A percentile compares a stretch with the other conserved stretches of the same genome.
These are phyloP conservation scores for Fraxinus anomala DNA, from an alignment of 257 asterid species.

Conservation along the genomic window DNA sequence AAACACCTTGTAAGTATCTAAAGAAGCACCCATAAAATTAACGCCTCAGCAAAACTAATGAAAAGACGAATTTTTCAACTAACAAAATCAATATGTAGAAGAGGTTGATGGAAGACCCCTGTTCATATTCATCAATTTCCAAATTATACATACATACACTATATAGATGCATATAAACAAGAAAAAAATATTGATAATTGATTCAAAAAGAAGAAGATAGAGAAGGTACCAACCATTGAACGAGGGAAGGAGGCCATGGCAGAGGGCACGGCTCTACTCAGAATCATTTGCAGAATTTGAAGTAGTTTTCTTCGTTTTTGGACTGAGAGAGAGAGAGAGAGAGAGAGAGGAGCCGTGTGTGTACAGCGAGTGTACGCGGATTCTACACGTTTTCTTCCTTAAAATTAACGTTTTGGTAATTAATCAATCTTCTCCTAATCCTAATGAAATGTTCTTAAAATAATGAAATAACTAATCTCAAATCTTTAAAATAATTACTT, in stretches of 20 bases:
- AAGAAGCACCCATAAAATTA: not conserved
- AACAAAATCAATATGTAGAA: not conserved
- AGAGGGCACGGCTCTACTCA: slow-evolving; percentile 46
- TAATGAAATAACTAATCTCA: no score
- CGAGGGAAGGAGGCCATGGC: slow-evolving; percentile 64
- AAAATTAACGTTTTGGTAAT: not conserved
- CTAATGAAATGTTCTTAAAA: not conserved
- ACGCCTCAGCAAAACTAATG: not conserved
- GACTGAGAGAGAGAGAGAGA: slow-evolving; percentile 34
- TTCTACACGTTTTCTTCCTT: not conserved
- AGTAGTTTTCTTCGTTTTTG: slow-evolving; percentile 25
- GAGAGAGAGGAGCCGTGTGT: not conserved
- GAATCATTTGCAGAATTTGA: slow-evolving; percentile 45
- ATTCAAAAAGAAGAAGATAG: not conserved
- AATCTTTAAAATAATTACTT: no score
- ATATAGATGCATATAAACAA: not conserved
- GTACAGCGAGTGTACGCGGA: not conserved
- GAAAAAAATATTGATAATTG: not conserved
- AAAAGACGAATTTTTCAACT: not conserved
- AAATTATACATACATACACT: not conserved
- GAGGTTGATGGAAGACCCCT: not conserved
- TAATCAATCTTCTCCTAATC: not conserved
- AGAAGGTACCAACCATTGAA: slow-evolving; percentile 36
- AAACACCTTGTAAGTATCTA: not conserved
- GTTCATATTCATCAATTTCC: not conserved